These are phyloP conservation scores for Podila horticola DNA, from an alignment of 192 early-diverging fungal species.

Conservation along the genomic window DNA sequence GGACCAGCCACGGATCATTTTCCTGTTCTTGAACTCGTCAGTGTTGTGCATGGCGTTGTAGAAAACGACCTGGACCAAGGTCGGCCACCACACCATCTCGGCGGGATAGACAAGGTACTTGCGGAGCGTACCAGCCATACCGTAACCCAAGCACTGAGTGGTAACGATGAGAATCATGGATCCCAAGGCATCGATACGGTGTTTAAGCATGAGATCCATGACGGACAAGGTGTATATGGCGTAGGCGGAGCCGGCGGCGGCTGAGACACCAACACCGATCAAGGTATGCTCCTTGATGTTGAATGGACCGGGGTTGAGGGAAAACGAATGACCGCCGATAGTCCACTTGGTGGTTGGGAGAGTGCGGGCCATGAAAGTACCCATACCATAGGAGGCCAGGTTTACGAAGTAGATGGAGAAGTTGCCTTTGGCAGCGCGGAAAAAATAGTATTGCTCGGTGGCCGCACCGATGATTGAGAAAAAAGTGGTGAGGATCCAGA, in stretches of 20 bases:
- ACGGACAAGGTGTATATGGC: constrained; percentile 63
- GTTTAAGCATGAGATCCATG: constrained; percentile 62
- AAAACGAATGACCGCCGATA: neutral
- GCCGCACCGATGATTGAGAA: constrained; percentile 44
- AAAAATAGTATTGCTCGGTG: constrained; percentile 36
- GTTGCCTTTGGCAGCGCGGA: constrained; percentile 12
- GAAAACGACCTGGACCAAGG: constrained; percentile 61
- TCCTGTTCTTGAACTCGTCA: constrained; percentile 13
- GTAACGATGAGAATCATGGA: constrained; percentile 65
- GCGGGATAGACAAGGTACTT: constrained; percentile 83
- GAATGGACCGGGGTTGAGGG: constrained; percentile 53
- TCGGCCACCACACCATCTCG: constrained; percentile 86
- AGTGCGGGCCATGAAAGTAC: constrained; percentile 26
- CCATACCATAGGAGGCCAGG: constrained; percentile 33
- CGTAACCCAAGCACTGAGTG: constrained; percentile 62
- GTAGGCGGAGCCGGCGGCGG: constrained; percentile 57
- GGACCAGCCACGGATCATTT: constrained; percentile 19
- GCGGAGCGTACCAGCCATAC: constrained; percentile 80
- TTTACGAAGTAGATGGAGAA: constrained; percentile 37
- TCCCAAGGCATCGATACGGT: constrained; percentile 59
- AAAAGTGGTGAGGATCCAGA: constrained; percentile 50
- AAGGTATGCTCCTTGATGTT: constrained; percentile 73
- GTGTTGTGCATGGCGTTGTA: constrained; percentile 50
- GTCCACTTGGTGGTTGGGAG: constrained; percentile 16
- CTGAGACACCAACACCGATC: constrained; percentile 60